A percentile compares a stretch with the other conserved stretches of the same genome.
Conservation (phyloP, 2,329 filamentous ascomycete genomes). For the Penicillium sp. region DNA sequence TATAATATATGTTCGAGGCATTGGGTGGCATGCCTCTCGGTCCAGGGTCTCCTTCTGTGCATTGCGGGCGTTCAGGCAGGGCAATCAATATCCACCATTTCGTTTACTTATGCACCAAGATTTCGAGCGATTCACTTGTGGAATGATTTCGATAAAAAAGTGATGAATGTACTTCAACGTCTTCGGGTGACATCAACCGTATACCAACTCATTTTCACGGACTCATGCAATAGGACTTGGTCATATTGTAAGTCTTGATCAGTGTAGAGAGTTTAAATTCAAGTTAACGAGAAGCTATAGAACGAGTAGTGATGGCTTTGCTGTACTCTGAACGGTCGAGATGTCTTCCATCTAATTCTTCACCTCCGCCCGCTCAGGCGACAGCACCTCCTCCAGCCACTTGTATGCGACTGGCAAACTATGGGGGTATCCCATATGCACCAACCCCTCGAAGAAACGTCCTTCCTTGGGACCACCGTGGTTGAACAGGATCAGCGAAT, state of each 20-base stretch:
- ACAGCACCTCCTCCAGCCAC: slow-evolving; percentile 42
- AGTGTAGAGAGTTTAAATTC: neutral
- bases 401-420: slow-evolving; percentile 44
- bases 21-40: neutral
- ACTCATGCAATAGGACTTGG: neutral
- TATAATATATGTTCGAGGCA: slow-evolving; percentile 1
- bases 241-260: neutral
- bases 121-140: neutral
- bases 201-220: neutral
- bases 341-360: slow-evolving; percentile 32
- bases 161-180: neutral
- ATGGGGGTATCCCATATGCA: slow-evolving; percentile 70
- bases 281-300: neutral
- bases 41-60: slow-evolving; percentile 25
- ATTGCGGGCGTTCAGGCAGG: slow-evolving; percentile 37
- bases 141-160: neutral
- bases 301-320: neutral
- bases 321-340: neutral
- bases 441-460: slow-evolving; percentile 61
- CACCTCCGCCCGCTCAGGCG: slow-evolving; percentile 16
- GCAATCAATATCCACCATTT: slow-evolving; percentile 19
- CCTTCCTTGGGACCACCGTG: slow-evolving; percentile 68
- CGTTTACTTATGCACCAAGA: slow-evolving; percentile 3
- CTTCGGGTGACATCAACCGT: neutral
- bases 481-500: slow-evolving; percentile 66